Evolutionary conservation across 164 flowering plant species (phyloP), one percentile per base, ranked within the genome.

Genomic region (Liriodendron chinense): DNA sequence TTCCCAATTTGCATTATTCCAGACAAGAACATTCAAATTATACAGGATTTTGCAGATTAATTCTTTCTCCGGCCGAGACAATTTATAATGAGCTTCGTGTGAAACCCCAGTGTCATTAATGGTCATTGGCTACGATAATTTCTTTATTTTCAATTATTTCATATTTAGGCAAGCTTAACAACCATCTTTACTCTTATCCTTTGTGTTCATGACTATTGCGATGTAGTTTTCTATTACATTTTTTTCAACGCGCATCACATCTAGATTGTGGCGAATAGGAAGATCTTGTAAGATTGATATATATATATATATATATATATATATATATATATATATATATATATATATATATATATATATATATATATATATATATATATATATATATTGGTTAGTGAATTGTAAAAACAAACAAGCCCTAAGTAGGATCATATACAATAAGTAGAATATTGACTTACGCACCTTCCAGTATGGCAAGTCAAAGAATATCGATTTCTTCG

Each of bases 191-290:
- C n/a, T 34, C 43, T 70, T 70, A 22, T 25, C 72, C 28, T 70
- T 70, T 9, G 24, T 25, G 14, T 26, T 22, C 23, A 57, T 56
- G 0, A 71, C 24, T 7, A 47, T 71, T 20, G 9, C 65, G 23
- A 71, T 49, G 5, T 56, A 9, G 12, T 24, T 56, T 59, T 71
- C 0, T 24, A 23, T 1, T 12, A 71, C n/a, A 28, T 2, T 71
- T 71, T 18, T 71, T 71, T 56, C 26, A 62, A 8, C 56, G 14
- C 53, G 48, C 64, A 71, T 71, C 6, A 71, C 65, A 71, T 71
- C 64, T 9, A 57, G 1, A 56, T 53, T 71, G 10, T 71, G 73
- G 1, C 13, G 73, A 24, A 71, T 70, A 21, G 34, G 63, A 1
- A 57, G 43, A 5, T 34, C 43, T 2, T 34, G 4, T 34, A 34